phyloP scores from a whole-genome alignment of 108 stramenopile species.

The Halocafeteria seosinensis region DNA sequence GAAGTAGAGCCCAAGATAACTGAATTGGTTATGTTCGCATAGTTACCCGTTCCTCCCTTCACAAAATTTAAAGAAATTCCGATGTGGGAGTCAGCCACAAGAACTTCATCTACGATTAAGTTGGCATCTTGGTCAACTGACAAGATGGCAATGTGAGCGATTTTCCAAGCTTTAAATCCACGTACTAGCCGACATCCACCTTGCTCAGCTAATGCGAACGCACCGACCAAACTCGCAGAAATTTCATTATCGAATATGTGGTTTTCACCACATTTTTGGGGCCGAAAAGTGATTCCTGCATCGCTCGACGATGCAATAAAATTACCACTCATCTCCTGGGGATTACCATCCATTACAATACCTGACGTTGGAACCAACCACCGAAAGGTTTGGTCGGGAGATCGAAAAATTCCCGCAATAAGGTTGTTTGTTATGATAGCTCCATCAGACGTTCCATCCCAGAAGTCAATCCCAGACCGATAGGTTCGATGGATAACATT shows the following conservation, averaged over 20 bases:
- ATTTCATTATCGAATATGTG: background rate
- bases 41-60: background rate
- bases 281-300: constrained; percentile 1
- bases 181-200: background rate
- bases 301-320: constrained; percentile 1
- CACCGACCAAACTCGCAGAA: background rate
- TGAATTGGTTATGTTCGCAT: background rate
- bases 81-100: constrained; percentile 6
- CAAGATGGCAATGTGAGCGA: constrained; percentile 4
- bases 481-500: no score
- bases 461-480: no score
- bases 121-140: background rate
- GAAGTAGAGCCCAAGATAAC: background rate
- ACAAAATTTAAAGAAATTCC: constrained; percentile 2
- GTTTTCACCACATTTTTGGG: background rate
- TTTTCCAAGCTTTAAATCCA: background rate
- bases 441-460: no score
- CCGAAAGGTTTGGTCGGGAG: background rate
- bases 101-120: background rate
- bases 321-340: background rate
- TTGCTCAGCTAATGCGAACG: background rate
- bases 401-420: background rate
- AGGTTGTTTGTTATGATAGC: background rate
- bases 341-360: background rate
- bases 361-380: background rate